Evolutionary conservation across 169 alveolate species (phyloP).

Genomic region (Eimeria tenella): DNA sequence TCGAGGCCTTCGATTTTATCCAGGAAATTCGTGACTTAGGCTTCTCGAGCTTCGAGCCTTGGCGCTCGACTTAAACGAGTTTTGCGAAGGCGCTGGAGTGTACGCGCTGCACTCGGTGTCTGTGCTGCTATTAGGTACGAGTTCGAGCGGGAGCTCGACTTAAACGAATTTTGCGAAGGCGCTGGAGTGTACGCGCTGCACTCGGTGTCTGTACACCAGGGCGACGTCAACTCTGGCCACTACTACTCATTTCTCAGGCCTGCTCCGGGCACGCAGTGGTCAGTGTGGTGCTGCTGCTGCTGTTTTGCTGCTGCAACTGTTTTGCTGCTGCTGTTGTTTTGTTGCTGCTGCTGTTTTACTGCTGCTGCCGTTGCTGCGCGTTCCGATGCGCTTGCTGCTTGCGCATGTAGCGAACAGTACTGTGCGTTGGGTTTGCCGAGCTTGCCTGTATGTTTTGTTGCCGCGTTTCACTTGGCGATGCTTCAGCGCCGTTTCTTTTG

Average conservation of each 20-base stretch:
- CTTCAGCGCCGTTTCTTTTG: no score
- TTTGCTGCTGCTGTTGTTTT: no score
- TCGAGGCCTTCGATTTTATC: no score
- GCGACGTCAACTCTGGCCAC: slow-evolving; percentile 97
- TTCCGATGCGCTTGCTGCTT: no score
- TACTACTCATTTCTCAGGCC: slow-evolving; percentile 95
- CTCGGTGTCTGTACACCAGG: slow-evolving; percentile 96
- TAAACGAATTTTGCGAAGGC: slow-evolving; percentile 83
- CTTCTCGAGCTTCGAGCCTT: neutral
- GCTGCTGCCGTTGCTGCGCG: no score
- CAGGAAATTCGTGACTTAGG: neutral
- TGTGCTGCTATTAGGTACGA: slow-evolving; percentile 92
- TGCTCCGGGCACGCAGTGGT: slow-evolving; percentile 83
- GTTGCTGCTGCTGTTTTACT: no score
- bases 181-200: slow-evolving; percentile 92
- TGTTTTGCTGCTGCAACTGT: no score
- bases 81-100: slow-evolving; percentile 85
- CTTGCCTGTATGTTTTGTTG: no score
- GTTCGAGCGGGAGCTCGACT: slow-evolving; percentile 93
- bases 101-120: slow-evolving; percentile 93
- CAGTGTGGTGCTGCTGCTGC: slow-evolving; percentile 20
- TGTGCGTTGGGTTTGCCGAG: no score
- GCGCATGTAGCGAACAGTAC: no score
- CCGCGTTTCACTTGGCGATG: no score
- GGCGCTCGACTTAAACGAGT: slow-evolving; percentile 87